These are phyloP conservation scores for Clonostachys byssicola DNA, from an alignment of 2,329 filamentous ascomycete species.

Conservation along the genomic window DNA sequence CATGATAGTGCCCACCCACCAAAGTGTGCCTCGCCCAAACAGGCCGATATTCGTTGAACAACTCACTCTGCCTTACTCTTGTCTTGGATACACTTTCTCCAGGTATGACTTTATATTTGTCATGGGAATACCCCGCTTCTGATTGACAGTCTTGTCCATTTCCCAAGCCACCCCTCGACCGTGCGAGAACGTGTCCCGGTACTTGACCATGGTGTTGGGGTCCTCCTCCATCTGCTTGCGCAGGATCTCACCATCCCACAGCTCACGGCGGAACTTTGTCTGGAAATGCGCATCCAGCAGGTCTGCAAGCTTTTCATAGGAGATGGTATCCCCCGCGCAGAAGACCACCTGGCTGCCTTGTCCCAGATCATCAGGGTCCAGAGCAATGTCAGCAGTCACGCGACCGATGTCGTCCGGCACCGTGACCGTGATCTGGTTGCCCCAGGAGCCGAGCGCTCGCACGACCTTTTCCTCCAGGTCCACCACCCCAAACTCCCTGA, in stretches of 20 bases:
- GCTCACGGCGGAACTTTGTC: constrained; percentile 36
- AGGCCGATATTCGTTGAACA: too few species aligned
- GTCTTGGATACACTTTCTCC: constrained; percentile 7
- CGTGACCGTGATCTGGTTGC: constrained; percentile 58
- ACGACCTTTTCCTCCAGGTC: constrained; percentile 35
- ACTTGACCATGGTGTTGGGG: constrained; percentile 48
- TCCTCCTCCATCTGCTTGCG: constrained; percentile 37
- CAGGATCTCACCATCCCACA: constrained; percentile 42
- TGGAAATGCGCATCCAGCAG: constrained; percentile 38
- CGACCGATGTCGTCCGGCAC: constrained; percentile 59
- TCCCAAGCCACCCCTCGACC: constrained; percentile 58
- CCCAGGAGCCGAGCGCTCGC: constrained; percentile 56
- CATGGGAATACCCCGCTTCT: constrained; percentile 37
- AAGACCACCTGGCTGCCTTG: constrained; percentile 42
- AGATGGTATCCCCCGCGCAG: constrained; percentile 58
- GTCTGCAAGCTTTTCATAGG: constrained; percentile 49
- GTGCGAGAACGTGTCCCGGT: constrained; percentile 56
- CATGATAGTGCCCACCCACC: too few species aligned
- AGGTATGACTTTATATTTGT: constrained; percentile 35
- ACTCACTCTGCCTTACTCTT: background rate
- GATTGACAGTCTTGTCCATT: constrained; percentile 46
- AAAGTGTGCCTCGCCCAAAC: too few species aligned
- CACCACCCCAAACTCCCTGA: constrained; percentile 58
- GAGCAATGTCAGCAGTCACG: constrained; percentile 52
- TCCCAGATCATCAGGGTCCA: constrained; percentile 24